A percentile compares a stretch with the other conserved stretches of the same genome.
Evolutionary conservation across 1,284 basidiomycete genomes (phyloP).

Genomic region (Bjerkandera adusta): DNA sequence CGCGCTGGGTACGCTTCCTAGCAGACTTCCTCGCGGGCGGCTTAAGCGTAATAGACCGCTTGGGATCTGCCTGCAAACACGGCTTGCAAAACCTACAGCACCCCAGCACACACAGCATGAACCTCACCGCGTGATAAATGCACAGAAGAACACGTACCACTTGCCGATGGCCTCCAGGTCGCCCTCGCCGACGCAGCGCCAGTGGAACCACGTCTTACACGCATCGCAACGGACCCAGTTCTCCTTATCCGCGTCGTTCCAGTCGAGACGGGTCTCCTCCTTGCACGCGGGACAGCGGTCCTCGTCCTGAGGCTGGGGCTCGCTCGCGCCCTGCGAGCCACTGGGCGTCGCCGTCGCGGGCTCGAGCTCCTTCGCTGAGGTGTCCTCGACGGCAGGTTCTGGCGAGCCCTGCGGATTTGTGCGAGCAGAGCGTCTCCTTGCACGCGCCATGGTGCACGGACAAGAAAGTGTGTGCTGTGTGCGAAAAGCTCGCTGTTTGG

Average conservation of each 20-base stretch:
- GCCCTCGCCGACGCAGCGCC: slow-evolving; percentile 70
- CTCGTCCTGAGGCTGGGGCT: slow-evolving; percentile 14
- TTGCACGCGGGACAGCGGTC: slow-evolving; percentile 19
- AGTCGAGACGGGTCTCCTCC: slow-evolving; percentile 9
- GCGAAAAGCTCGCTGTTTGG: neutral
- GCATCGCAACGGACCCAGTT: slow-evolving; percentile 75
- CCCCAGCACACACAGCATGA: neutral
- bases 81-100: slow-evolving; percentile 63
- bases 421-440: slow-evolving; percentile 4
- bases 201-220: slow-evolving; percentile 81
- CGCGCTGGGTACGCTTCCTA: slow-evolving; percentile 65
- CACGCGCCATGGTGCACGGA: slow-evolving; percentile 11
- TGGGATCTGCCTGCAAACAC: slow-evolving; percentile 59
- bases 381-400: slow-evolving; percentile 7
- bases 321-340: neutral
- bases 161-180: slow-evolving; percentile 62
- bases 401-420: slow-evolving; percentile 1
- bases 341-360: slow-evolving; percentile 2
- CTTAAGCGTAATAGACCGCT: slow-evolving; percentile 66
- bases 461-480: neutral
- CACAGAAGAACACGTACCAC: slow-evolving; percentile 39
- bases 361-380: neutral
- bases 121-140: neutral
- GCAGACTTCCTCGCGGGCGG: slow-evolving; percentile 76
- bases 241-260: slow-evolving; percentile 33